Percentiles rank a stretch among this genome's conserved stretches.
phyloP scores from a whole-genome alignment of 768 basidiomycete genomes.

The Coprinopsis marcescibilis region DNA sequence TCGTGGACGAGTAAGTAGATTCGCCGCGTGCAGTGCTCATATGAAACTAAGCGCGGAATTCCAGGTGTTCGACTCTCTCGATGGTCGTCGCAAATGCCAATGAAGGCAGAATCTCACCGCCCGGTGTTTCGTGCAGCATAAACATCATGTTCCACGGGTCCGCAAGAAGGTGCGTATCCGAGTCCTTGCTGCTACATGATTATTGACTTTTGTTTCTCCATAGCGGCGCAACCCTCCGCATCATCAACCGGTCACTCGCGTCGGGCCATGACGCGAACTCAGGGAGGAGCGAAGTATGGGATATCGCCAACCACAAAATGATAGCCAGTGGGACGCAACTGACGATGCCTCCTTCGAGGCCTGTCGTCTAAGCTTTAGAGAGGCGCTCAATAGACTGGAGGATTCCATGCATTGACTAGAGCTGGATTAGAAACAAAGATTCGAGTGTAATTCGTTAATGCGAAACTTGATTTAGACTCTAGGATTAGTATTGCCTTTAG shows the following conservation, averaged over 20 bases:
- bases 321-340: slow-evolving; percentile 17
- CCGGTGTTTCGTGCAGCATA: slow-evolving; percentile 41
- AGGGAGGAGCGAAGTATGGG: slow-evolving; percentile 22
- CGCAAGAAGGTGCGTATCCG: slow-evolving; percentile 25
- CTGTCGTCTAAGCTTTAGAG: too few species aligned
- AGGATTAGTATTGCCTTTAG: too few species aligned
- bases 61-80: slow-evolving; percentile 38
- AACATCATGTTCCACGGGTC: slow-evolving; percentile 40
- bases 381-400: not conserved
- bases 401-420: not conserved
- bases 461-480: too few species aligned
- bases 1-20: slow-evolving; percentile 42
- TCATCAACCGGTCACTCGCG: slow-evolving; percentile 21
- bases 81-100: slow-evolving; percentile 29
- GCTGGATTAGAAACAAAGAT: too few species aligned
- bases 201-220: not conserved
- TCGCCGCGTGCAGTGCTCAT: not conserved
- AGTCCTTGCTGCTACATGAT: not conserved
- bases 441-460: too few species aligned
- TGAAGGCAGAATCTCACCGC: slow-evolving; percentile 20
- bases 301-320: slow-evolving; percentile 15
- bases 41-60: not conserved
- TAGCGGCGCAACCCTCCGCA: slow-evolving; percentile 40
- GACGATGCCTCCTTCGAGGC: slow-evolving; percentile 7
- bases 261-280: slow-evolving; percentile 14